Evolutionary conservation across 2,329 filamentous ascomycete genomes (phyloP).

Genomic region (Trichoderma semiorbis): DNA sequence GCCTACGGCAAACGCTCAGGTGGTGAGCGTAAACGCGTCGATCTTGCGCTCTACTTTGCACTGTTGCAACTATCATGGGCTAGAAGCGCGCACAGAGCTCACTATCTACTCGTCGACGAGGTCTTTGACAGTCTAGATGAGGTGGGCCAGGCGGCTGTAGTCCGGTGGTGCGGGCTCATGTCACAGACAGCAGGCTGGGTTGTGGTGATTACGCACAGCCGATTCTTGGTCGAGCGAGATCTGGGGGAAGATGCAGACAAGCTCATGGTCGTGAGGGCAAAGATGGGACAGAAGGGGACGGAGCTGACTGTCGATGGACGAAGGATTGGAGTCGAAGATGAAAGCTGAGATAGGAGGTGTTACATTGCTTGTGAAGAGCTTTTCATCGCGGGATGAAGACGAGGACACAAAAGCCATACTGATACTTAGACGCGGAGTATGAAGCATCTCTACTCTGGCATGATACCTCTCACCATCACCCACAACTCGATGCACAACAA

Average conservation of each 20-base stretch:
- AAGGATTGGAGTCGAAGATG: constrained; percentile 18
- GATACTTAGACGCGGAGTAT: background rate
- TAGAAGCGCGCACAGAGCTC: constrained; percentile 21
- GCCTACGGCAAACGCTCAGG: constrained; percentile 23
- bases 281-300: constrained; percentile 20
- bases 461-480: background rate
- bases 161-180: constrained; percentile 21
- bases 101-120: constrained; percentile 25
- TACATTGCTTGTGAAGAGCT: too few relatives aligned
- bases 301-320: constrained; percentile 19
- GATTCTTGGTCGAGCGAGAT: constrained; percentile 21
- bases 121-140: constrained; percentile 24
- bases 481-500: background rate
- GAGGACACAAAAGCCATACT: background rate
- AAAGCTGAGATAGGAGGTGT: background rate
- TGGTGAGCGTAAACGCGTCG: constrained; percentile 24
- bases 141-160: constrained; percentile 21
- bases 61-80: constrained; percentile 20
- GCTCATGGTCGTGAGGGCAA: constrained; percentile 17
- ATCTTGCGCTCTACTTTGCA: constrained; percentile 25
- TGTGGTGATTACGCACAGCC: constrained; percentile 23
- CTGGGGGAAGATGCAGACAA: constrained; percentile 14
- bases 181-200: constrained; percentile 20
- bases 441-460: background rate
- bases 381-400: background rate